Evolutionary conservation across 2,329 filamentous ascomycete genomes (phyloP).

Genomic region (Akanthomyces uredinophilus): DNA sequence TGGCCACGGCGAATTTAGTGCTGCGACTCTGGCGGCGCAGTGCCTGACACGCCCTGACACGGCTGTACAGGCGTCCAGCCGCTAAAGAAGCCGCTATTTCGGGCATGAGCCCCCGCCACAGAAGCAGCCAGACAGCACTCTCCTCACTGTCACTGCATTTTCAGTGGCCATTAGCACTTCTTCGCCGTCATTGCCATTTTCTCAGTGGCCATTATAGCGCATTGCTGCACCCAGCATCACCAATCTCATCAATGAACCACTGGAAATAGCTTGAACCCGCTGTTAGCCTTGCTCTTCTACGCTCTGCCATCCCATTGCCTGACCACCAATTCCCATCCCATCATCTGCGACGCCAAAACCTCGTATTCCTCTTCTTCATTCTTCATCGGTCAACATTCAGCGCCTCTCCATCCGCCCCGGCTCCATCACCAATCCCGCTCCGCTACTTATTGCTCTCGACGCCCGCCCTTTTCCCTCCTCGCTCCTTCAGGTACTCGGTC

Average conservation of each 20-base stretch:
- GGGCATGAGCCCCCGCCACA: not conserved
- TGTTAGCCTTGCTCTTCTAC: not conserved
- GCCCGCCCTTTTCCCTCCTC: not conserved
- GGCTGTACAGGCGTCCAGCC: too few relatives aligned
- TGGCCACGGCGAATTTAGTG: not conserved
- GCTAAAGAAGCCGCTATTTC: too few relatives aligned
- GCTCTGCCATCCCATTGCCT: not conserved
- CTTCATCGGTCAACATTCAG: not conserved
- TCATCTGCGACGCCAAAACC: not conserved
- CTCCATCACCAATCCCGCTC: not conserved
- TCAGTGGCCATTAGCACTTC: too few relatives aligned
- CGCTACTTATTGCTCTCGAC: constrained; percentile 4
- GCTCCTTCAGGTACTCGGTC: not conserved
- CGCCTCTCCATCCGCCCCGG: not conserved
- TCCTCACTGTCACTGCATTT: too few relatives aligned
- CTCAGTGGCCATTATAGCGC: too few relatives aligned
- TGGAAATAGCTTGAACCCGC: too few relatives aligned
- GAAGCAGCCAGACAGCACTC: not conserved
- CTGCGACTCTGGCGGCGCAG: not conserved
- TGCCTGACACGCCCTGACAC: not conserved
- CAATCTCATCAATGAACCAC: too few relatives aligned
- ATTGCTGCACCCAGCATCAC: not conserved
- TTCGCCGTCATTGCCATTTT: too few relatives aligned
- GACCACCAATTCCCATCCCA: not conserved
- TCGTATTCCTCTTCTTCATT: constrained; percentile 2